Base-by-base conservation (phyloP, 2,329 filamentous ascomycete species). In the Fusarium sp. region DNA sequence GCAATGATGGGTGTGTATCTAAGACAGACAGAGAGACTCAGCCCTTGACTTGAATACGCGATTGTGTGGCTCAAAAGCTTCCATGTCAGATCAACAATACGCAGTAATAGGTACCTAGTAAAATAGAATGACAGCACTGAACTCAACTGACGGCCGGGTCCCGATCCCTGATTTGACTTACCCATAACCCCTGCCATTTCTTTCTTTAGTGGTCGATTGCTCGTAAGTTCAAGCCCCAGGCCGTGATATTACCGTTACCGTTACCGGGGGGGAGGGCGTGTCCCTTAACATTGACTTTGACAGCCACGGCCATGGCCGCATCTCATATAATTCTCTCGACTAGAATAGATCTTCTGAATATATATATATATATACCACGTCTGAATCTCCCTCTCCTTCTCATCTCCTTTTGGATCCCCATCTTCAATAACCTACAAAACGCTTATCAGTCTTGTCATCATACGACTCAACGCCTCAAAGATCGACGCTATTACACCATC, bases 301-400 rank as follows among this genome's bases (percentile, higher is more conserved):
- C 49, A 43, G 40, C 40, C 34, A 63, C 40, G 29, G 54, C 48
- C 62, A 70, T 29, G 48, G 43, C 48, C 43, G 69, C 20, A 53
- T 67, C 48, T 45, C 48, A 55, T 58, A 27, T 32, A 27, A 34
- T 38, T 40, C 34, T 53, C 15, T 8, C 29, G 18, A n/a, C 18
- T 9, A 38, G 18, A 38, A 38, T 38, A 38, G 20, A 49, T 51
- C 20, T 29, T 51, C 32, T 27, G n/a, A 13, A 60, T 69, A 53
- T 56, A 38, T 62, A 52, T 56, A 38, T 71, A 66, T 70, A 74
- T 75, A 62, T 69, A 69, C 46, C 49, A 48, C 61, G 49, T 38
- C 49, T 27, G 11, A 29, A 7, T 29, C 55, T n/a, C 56, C 58
- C 48, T 47, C 58, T 41, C 27, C 25, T 9, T 49, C 15, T 44